Evolutionary conservation across 208 protist genomes (phyloP).

Genomic region (Acanthamoeba divionensis): DNA sequence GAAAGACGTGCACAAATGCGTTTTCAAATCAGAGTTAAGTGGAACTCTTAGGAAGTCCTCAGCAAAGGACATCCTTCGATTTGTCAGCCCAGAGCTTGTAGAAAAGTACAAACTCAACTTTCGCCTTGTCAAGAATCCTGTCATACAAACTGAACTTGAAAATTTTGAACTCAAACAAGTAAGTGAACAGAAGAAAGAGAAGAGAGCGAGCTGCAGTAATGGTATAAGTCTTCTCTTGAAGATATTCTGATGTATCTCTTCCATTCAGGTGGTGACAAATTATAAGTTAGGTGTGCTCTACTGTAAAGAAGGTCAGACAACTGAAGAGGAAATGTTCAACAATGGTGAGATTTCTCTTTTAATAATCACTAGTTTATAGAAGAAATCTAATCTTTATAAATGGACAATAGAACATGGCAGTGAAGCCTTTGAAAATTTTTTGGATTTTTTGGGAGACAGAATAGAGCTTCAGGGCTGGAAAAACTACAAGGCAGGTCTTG

Average conservation of each 20-base stretch:
- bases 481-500: constrained; percentile 58
- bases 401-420: constrained; percentile 50
- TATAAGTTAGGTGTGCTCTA: constrained; percentile 56
- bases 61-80: background rate
- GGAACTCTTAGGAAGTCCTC: constrained; percentile 29
- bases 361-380: background rate
- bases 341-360: background rate
- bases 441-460: constrained; percentile 56
- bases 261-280: no score
- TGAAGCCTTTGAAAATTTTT: constrained; percentile 50
- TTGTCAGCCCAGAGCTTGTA: background rate
- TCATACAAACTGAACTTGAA: constrained; percentile 6
- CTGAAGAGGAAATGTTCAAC: constrained; percentile 25
- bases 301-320: constrained; percentile 53
- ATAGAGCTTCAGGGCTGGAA: constrained; percentile 50
- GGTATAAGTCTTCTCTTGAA: no score
- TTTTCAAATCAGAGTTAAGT: constrained; percentile 6
- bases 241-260: no score
- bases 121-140: constrained; percentile 18
- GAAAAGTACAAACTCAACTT: constrained; percentile 22
- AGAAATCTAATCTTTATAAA: no score
- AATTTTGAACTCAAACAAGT: constrained; percentile 46
- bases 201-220: no score
- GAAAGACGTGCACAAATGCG: background rate
- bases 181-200: no score